phyloP scores from a whole-genome alignment of 106 monocot genomes.

The Alisma plantagoaquatica region DNA sequence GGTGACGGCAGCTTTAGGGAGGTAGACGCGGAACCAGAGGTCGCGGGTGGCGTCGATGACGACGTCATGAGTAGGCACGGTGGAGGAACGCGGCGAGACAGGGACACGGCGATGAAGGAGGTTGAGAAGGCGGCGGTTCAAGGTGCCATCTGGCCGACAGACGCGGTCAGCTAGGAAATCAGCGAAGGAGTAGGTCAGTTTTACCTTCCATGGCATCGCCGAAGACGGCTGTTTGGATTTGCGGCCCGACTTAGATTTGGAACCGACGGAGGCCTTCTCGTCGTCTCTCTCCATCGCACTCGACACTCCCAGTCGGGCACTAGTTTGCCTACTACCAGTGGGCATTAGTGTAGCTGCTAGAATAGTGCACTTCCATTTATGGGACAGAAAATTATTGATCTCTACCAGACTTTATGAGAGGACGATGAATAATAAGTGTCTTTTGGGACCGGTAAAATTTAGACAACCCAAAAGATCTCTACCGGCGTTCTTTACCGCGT shows the following conservation, averaged over 20 bases:
- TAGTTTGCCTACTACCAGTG: no score
- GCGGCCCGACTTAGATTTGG: neutral
- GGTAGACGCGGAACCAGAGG: constrained; percentile 45
- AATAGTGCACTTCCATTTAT: no score
- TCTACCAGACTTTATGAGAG: no score
- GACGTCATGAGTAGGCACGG: constrained; percentile 44
- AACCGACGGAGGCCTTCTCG: neutral
- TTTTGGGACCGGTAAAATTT: no score
- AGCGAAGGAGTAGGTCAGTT: constrained; percentile 12
- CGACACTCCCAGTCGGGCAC: no score
- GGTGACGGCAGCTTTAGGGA: constrained; percentile 7
- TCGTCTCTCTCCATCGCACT: neutral
- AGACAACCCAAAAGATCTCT: no score
- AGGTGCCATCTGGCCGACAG: constrained; percentile 54
- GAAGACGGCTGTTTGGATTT: no score
- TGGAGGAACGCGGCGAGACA: constrained; percentile 11
- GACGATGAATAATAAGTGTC: no score
- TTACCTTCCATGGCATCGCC: constrained; percentile 23
- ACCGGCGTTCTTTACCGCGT: no score
- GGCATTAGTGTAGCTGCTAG: no score
- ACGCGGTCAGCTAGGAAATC: constrained; percentile 23
- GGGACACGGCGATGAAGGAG: constrained; percentile 19
- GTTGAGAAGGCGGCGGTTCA: constrained; percentile 47
- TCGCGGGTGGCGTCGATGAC: constrained; percentile 21
- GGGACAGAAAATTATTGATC: no score